A percentile compares a stretch with the other conserved stretches of the same genome.
Conservation (phyloP, 352 stramenopile species). For the Phytophthora crassamura region DNA sequence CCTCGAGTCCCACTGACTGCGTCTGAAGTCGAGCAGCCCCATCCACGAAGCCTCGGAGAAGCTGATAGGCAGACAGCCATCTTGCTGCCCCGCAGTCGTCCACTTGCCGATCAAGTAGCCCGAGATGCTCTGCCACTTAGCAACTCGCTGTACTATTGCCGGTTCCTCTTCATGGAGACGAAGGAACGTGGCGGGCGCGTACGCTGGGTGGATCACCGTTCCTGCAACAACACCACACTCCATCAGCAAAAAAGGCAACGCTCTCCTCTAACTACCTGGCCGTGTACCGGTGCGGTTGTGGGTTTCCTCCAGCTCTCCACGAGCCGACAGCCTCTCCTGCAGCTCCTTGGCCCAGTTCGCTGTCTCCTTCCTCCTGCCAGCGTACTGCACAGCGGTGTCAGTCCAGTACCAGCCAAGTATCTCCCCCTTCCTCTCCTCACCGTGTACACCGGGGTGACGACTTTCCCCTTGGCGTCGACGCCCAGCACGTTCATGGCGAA, state of each 20-base stretch:
- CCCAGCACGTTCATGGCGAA: constrained; percentile 96
- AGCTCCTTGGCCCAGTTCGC: constrained; percentile 60
- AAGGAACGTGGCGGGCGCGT: constrained; percentile 90
- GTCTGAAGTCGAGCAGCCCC: constrained; percentile 92
- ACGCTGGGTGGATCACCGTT: constrained; percentile 88
- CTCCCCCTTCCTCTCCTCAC: constrained; percentile 26
- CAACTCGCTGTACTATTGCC: constrained; percentile 50
- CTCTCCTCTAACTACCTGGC: background rate
- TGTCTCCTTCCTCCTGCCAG: constrained; percentile 55
- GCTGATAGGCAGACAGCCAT: constrained; percentile 80
- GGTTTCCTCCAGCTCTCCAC: constrained; percentile 56
- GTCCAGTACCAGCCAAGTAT: background rate
- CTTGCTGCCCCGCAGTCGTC: constrained; percentile 48
- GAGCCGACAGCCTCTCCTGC: constrained; percentile 42
- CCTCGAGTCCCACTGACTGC: constrained; percentile 83
- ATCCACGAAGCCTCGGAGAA: constrained; percentile 96
- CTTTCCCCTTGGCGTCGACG: constrained; percentile 69
- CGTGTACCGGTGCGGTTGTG: constrained; percentile 73
- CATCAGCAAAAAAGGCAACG: background rate
- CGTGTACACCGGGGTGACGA: constrained; percentile 84
- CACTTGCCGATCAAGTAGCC: constrained; percentile 90
- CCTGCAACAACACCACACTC: constrained; percentile 21
- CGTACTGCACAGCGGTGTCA: constrained; percentile 51
- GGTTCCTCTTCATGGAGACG: constrained; percentile 76
- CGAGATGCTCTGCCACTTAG: constrained; percentile 92